These are phyloP conservation scores for Starmerella sp. DNA, from an alignment of 805 yeast genomes.

Conservation along the genomic window DNA sequence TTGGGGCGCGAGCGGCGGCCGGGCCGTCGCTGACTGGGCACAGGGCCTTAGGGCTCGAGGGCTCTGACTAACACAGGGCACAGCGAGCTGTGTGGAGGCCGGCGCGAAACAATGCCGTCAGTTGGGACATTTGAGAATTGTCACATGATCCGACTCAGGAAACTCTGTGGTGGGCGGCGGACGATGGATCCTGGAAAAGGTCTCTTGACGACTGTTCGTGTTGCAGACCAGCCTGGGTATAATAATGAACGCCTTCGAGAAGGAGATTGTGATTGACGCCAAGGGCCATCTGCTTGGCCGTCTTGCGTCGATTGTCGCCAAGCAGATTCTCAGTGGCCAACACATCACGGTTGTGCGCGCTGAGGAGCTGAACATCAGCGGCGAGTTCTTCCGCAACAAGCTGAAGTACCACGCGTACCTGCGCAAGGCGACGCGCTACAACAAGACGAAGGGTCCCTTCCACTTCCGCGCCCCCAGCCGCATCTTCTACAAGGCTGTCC, in stretches of 20 bases:
- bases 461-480: conserved; percentile 99
- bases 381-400: conserved; percentile 99
- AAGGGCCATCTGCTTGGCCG: conserved; percentile 99
- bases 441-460: conserved; percentile 99
- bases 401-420: conserved; percentile 99
- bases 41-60: neutral
- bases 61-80: neutral
- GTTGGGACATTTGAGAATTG: neutral
- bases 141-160: conserved; percentile 1
- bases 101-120: neutral
- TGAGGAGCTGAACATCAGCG: conserved; percentile 95
- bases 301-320: conserved; percentile 96
- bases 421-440: conserved; percentile 98
- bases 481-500: conserved; percentile 98
- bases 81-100: too few species aligned
- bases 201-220: conserved; percentile 1
- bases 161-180: neutral
- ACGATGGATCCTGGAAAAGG: neutral
- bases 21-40: too few species aligned
- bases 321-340: conserved; percentile 97
- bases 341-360: conserved; percentile 94
- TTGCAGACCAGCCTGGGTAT: conserved; percentile 6
- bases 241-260: conserved; percentile 75
- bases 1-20: too few species aligned
- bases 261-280: conserved; percentile 74